Percentiles rank a stretch among this genome's conserved stretches.
These are phyloP conservation scores for Boletus rubropictus DNA, from an alignment of 768 basidiomycete species.

Conservation along the genomic window DNA sequence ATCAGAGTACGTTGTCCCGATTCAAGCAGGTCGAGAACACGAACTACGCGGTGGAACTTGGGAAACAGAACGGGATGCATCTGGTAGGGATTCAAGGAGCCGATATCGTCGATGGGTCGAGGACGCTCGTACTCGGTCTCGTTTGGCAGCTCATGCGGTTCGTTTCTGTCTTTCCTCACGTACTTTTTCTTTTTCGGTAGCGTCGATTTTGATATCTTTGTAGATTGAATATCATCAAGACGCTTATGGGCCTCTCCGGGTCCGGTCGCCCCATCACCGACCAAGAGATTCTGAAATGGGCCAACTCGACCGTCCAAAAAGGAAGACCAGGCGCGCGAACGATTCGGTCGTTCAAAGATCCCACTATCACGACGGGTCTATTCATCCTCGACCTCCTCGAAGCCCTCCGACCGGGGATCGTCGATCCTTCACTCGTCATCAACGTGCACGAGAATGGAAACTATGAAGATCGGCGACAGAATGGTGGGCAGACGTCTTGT, in stretches of 20 bases:
- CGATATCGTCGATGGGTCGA: slow-evolving; percentile 91
- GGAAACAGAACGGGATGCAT: slow-evolving; percentile 88
- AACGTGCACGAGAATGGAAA: slow-evolving; percentile 52
- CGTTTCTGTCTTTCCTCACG: slow-evolving; percentile 14
- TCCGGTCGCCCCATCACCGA: slow-evolving; percentile 85
- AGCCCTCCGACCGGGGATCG: slow-evolving; percentile 87
- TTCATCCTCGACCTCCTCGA: slow-evolving; percentile 95
- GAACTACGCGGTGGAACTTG: slow-evolving; percentile 92
- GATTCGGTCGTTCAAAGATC: slow-evolving; percentile 94
- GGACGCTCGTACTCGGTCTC: slow-evolving; percentile 89
- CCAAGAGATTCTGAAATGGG: slow-evolving; percentile 93
- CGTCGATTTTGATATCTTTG: not conserved
- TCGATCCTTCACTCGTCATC: slow-evolving; percentile 79
- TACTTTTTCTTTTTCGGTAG: not conserved
- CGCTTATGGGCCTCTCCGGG: slow-evolving; percentile 65
- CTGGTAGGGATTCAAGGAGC: slow-evolving; percentile 97
- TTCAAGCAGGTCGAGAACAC: slow-evolving; percentile 99
- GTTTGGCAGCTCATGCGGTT: slow-evolving; percentile 98
- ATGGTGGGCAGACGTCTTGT: slow-evolving; percentile 57
- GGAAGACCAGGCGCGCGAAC: slow-evolving; percentile 51
- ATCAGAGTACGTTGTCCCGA: slow-evolving; percentile 78
- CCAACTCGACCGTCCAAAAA: slow-evolving; percentile 80
- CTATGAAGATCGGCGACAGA: slow-evolving; percentile 88
- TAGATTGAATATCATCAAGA: slow-evolving; percentile 86
- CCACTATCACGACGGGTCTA: slow-evolving; percentile 76